Percentiles rank a stretch among this genome's conserved stretches.
phyloP scores from a whole-genome alignment of 2,329 filamentous ascomycete genomes.

The Talaromyces piceae region DNA sequence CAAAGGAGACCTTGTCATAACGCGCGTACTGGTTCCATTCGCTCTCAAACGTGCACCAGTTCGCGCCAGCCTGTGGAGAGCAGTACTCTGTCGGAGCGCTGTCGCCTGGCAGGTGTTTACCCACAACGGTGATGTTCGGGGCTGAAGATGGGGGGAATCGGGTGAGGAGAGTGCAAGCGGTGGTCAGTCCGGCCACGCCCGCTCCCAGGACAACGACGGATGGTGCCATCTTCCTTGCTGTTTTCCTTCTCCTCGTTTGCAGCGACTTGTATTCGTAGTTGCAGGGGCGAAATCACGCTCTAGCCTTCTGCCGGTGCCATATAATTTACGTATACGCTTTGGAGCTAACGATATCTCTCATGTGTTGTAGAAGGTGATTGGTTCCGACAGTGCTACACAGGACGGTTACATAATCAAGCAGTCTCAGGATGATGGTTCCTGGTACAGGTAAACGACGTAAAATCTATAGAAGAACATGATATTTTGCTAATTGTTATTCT shows the following conservation, averaged over 20 bases:
- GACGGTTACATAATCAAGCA: too few relatives aligned
- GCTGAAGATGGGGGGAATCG: neutral
- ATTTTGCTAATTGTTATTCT: too few relatives aligned
- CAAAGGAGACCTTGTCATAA: slow-evolving; percentile 9
- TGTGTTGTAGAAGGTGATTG: too few relatives aligned
- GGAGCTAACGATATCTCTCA: too few relatives aligned
- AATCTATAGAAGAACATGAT: too few relatives aligned
- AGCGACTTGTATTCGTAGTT: neutral
- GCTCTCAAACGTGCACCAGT: slow-evolving; percentile 8
- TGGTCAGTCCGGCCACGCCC: slow-evolving; percentile 61
- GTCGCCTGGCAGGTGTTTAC: slow-evolving; percentile 10
- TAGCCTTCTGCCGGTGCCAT: too few relatives aligned
- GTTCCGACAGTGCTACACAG: too few relatives aligned
- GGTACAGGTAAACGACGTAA: too few relatives aligned
- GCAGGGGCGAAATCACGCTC: too few relatives aligned
- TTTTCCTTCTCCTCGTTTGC: neutral
- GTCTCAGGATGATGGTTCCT: too few relatives aligned
- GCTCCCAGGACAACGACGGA: slow-evolving; percentile 43
- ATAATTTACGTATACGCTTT: too few relatives aligned
- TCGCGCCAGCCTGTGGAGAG: slow-evolving; percentile 10
- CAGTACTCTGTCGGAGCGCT: slow-evolving; percentile 9
- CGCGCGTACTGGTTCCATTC: slow-evolving; percentile 3
- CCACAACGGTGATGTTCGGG: slow-evolving; percentile 8
- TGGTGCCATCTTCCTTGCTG: neutral
- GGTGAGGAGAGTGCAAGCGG: slow-evolving; percentile 61